Base-by-base conservation (phyloP, 768 basidiomycete genomes). In the Kwoniella sp. region DNA sequence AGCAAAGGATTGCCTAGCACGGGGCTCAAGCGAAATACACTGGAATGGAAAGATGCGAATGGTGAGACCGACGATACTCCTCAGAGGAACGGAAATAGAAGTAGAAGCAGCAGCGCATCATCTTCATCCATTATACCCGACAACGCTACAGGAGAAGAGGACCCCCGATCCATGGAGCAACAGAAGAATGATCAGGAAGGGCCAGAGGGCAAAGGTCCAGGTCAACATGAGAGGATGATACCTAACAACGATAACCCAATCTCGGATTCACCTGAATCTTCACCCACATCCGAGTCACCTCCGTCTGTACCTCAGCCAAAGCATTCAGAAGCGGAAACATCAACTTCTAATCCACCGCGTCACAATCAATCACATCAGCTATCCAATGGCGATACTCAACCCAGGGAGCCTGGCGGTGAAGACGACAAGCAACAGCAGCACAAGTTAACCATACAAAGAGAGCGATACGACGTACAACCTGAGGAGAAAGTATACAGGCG, bases 11-110 rank as follows among this genome's bases (percentile, higher is more conserved):
- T 76, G 22, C 75, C 75, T 7, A 20, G 37, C 45, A 76, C 75
- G 0, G 75, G 71, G 4, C 50, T 76, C 17, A 73, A 78, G 58
- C 48, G 68, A 30, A 75, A 78, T 61, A 73, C 73, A 7, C 31
- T 69, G 30, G 73, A 76, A 59, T 73, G 68, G 63, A 67, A 72
- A 53, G 67, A 76, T 22, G 63, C 56, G 26, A 63, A 73, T 45
- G 63, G 25, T 1, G 51, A 66, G 2, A 47, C 52, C n/a, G 56
- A 58, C 5, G 28, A 56, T 23, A 51, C 34, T 29, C n/a, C n/a
- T n/a, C n/a, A n/a, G 63, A 66, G 31, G n/a, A 8, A 29, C 38
- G 61, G 47, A 25, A 55, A 63, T 28, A n/a, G 7, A 47, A 45
- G 34, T 5, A 23, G 30, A 28, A 31, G n/a, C 9, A 61, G 55